Evolutionary conservation across 192 early-diverging fungal species (phyloP).

Genomic region (Linnemannia schmuckeri): DNA sequence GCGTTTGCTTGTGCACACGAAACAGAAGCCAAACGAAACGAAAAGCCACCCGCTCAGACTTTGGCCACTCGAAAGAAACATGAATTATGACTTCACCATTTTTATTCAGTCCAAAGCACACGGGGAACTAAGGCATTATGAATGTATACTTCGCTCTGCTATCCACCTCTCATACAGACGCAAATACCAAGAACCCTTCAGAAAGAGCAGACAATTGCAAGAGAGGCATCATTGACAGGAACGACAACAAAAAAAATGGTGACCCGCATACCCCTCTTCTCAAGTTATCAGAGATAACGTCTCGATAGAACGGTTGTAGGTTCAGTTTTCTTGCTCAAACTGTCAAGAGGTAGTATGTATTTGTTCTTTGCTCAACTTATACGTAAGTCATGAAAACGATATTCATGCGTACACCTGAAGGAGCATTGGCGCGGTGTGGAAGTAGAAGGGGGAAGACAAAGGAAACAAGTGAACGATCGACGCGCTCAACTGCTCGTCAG

Average conservation of each 20-base stretch:
- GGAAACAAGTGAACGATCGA: not conserved
- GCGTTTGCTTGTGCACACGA: not conserved
- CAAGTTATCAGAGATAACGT: too few species aligned
- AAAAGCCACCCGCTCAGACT: conserved; percentile 1
- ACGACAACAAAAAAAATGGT: too few species aligned
- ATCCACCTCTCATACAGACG: too few species aligned
- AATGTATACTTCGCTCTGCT: too few species aligned
- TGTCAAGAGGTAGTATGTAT: not conserved
- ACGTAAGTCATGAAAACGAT: conserved; percentile 53
- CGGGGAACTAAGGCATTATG: too few species aligned
- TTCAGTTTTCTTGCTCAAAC: not conserved
- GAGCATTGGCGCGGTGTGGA: conserved; percentile 21
- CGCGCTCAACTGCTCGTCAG: not conserved
- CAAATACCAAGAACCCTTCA: too few species aligned
- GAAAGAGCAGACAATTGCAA: too few species aligned
- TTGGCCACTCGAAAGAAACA: not conserved
- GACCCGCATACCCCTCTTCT: too few species aligned
- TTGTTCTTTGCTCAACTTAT: conserved; percentile 56
- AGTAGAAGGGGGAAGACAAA: not conserved
- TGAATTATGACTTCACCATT: not conserved
- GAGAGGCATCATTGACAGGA: too few species aligned
- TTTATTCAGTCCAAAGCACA: too few species aligned
- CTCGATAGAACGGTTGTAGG: not conserved
- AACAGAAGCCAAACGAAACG: not conserved
- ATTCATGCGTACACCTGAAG: conserved; percentile 55